Conservation (phyloP, 2,329 filamentous ascomycete genomes). For the Fusarium sp. region DNA sequence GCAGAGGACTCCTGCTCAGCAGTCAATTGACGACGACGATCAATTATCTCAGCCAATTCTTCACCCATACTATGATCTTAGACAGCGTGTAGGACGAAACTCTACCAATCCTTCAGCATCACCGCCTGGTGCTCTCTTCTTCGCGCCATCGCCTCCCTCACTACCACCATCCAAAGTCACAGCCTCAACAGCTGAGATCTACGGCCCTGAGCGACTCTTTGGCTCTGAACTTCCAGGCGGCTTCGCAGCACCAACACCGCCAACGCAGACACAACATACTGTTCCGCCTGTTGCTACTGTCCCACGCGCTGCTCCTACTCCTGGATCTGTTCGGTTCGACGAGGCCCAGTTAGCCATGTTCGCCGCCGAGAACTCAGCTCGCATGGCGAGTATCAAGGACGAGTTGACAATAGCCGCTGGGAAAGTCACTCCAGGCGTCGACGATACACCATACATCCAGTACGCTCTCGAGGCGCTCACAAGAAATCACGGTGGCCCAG, state of each 20-base stretch:
- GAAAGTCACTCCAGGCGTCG: conserved; percentile 78
- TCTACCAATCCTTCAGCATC: conserved; percentile 43
- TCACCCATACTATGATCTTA: conserved; percentile 42
- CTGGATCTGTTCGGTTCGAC: conserved; percentile 50
- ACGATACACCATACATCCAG: conserved; percentile 88
- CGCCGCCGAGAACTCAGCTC: conserved; percentile 47
- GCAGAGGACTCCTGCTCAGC: conserved; percentile 30
- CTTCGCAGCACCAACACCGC: conserved; percentile 35
- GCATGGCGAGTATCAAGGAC: conserved; percentile 60
- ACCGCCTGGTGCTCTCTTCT: conserved; percentile 49
- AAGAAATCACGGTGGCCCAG: conserved; percentile 72
- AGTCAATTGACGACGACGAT: conserved; percentile 41
- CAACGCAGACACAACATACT: conserved; percentile 22
- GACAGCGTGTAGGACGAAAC: conserved; percentile 34
- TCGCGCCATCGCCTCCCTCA: conserved; percentile 54
- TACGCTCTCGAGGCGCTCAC: conserved; percentile 92
- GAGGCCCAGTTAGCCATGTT: conserved; percentile 55
- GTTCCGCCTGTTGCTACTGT: conserved; percentile 21
- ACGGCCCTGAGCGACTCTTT: conserved; percentile 57
- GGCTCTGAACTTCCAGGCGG: conserved; percentile 45
- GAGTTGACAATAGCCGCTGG: conserved; percentile 62
- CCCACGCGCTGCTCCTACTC: conserved; percentile 10
- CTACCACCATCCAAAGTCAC: conserved; percentile 39
- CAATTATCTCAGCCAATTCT: conserved; percentile 40
- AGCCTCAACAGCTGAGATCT: conserved; percentile 54